A percentile compares a stretch with the other conserved stretches of the same genome.
Evolutionary conservation across 73 alveolate genomes (phyloP).

Genomic region (Tetrahymena elliotti): DNA sequence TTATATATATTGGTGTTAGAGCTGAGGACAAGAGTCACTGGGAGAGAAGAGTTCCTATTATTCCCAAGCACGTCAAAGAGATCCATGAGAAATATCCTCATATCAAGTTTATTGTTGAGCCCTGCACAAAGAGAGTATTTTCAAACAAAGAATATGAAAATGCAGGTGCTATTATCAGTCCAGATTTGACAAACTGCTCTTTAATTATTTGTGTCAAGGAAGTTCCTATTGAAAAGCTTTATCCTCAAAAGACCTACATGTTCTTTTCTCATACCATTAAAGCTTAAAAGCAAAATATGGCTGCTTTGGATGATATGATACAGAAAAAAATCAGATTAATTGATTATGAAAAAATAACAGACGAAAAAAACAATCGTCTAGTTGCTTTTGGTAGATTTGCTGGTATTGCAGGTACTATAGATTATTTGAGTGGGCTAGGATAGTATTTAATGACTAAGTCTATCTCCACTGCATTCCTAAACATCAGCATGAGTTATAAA

Average conservation of each 20-base stretch:
- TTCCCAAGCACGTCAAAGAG: constrained; percentile 55
- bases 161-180: constrained; percentile 69
- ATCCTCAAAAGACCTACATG: constrained; percentile 59
- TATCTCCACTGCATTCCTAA: constrained; percentile 56
- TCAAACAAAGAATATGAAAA: constrained; percentile 61
- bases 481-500: constrained; percentile 63
- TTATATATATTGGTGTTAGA: constrained; percentile 49
- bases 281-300: constrained; percentile 78
- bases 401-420: constrained; percentile 78
- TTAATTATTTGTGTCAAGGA: constrained; percentile 77
- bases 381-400: constrained; percentile 84
- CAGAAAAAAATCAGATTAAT: constrained; percentile 60
- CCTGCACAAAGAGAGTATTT: constrained; percentile 69
- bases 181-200: constrained; percentile 60
- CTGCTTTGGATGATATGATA: constrained; percentile 64
- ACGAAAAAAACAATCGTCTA: constrained; percentile 36
- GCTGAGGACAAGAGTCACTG: constrained; percentile 74
- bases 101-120: constrained; percentile 59
- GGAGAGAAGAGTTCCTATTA: constrained; percentile 80
- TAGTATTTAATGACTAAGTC: constrained; percentile 55
- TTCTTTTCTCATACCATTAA: constrained; percentile 78
- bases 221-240: constrained; percentile 51
- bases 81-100: constrained; percentile 38
- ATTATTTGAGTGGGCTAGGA: constrained; percentile 75
- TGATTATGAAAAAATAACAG: constrained; percentile 80